A percentile compares a stretch with the other conserved stretches of the same genome.
Conservation (phyloP, 257 asterid genomes). For the Prunella vulgaris region DNA sequence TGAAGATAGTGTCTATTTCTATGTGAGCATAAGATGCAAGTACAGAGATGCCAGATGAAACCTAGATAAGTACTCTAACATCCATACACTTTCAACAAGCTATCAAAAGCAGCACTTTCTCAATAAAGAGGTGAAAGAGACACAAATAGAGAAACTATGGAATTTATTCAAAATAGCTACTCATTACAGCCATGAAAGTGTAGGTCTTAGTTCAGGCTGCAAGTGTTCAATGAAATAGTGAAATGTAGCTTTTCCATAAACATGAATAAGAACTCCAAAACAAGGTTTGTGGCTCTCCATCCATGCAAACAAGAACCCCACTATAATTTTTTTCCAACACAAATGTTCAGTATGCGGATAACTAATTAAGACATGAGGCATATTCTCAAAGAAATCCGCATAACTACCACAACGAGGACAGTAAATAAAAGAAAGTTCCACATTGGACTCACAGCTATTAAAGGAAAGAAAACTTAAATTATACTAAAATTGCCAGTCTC, state of each 20-base stretch:
- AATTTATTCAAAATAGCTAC: neutral
- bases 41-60: neutral
- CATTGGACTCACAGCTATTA: neutral
- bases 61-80: neutral
- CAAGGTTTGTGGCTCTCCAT: neutral
- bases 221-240: neutral
- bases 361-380: neutral
- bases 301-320: neutral
- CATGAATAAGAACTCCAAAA: neutral
- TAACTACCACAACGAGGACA: neutral
- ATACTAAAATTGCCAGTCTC: neutral
- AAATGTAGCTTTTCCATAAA: neutral
- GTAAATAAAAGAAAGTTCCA: neutral
- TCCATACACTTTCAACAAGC: neutral
- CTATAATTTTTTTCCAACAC: neutral
- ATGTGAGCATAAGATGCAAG: neutral
- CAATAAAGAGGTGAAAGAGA: neutral
- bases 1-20: neutral
- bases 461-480: neutral
- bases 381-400: neutral
- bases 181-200: neutral
- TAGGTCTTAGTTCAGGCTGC: neutral
- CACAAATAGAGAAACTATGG: neutral
- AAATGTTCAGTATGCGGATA: neutral
- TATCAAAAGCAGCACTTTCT: neutral